Base-by-base conservation (phyloP, 768 basidiomycete genomes). In the Exidia glandulosa region DNA sequence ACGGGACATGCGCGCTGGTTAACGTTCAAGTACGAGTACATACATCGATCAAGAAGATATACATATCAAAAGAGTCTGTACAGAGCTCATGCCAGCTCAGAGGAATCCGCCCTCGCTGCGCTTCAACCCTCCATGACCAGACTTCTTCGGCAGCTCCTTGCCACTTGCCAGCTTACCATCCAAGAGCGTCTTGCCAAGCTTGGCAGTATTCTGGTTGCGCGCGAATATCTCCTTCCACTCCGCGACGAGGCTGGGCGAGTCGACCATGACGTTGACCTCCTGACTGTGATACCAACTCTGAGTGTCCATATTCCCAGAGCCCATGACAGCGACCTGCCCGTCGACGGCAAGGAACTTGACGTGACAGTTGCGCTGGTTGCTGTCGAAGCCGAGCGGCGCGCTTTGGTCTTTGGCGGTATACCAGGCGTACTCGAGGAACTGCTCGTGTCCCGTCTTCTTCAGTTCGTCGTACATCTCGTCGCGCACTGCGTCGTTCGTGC, bases 341-440 rank as follows among this genome's bases (percentile, higher is more conserved):
- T 79, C 77, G 62, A 76, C 73, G 32, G 71, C 68, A 56, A 75
- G 74, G 62, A 77, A 74, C 62, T 77, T 76, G 68, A 76, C 72
- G 64, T 79, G 77, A 62, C 76, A 77, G 62, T 77, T 77, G 5
- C 77, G 68, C 58, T 76, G 73, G 65, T 76, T 77, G n/a, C n/a
- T n/a, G n/a, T n/a, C n/a, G n/a, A n/a, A n/a, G 60, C 76, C 75
- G 12, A 77, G 63, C 2, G 77, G 77, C 48, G 72, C 66, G 23
- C 71, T 71, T 65, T 76, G 75, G 57, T 77, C 76, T 66, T 76
- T 77, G 57, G 74, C 67, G 5, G 66, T 67, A 59, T 71, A 72
- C 70, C 75, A 65, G 68, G 74, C 67, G 62, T 74, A 68, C 56
- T 69, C 62, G 31, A 68, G 61, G 57, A n/a, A n/a, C n/a, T n/a